phyloP scores from a whole-genome alignment of 805 yeast genomes.

The Teunomyces panamensis region DNA sequence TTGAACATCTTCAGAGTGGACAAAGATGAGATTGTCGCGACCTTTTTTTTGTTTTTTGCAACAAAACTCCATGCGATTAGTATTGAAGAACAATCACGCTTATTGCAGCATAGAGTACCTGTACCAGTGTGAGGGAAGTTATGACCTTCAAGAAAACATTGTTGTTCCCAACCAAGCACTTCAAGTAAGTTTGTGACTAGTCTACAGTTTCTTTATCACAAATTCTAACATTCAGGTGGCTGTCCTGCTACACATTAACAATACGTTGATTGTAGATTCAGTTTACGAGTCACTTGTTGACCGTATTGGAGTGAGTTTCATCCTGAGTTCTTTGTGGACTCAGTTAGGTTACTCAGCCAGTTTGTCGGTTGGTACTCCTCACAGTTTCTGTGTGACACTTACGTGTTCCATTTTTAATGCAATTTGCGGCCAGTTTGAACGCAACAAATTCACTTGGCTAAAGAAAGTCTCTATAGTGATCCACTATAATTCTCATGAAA shows the following conservation, averaged over 20 bases:
- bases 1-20: neutral
- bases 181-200: neutral
- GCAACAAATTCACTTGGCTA: neutral
- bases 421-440: neutral
- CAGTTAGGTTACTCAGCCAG: neutral
- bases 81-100: neutral
- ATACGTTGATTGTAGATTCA: neutral
- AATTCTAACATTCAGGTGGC: neutral
- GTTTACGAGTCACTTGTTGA: neutral
- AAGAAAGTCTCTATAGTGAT: neutral
- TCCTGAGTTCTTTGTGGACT: neutral
- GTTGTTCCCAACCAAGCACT: neutral
- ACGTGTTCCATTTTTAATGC: conserved; percentile 9
- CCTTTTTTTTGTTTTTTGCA: neutral
- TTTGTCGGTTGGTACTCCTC: neutral
- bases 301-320: neutral
- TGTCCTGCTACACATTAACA: neutral
- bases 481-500: neutral
- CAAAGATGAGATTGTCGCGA: neutral
- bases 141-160: neutral
- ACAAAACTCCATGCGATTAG: neutral
- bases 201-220: neutral
- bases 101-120: conserved; percentile 2
- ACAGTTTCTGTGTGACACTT: conserved; percentile 3
- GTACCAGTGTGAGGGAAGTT: neutral